A percentile compares a stretch with the other conserved stretches of the same genome.
Evolutionary conservation across 192 early-diverging fungal genomes (phyloP).

Genomic region (Coemansia sp.): DNA sequence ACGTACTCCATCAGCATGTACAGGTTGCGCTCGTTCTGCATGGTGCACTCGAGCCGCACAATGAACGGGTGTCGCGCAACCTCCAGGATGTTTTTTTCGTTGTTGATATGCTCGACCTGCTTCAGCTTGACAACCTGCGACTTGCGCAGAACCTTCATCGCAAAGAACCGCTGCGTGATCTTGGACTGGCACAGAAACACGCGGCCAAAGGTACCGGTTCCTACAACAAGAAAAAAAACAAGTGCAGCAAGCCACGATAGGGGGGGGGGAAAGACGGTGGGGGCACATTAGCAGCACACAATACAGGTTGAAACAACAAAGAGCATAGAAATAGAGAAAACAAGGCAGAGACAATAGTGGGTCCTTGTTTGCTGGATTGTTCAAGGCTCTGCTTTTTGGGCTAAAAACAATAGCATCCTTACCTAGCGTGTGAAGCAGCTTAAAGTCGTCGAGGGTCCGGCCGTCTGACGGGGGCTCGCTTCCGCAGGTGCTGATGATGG

Average conservation of each 20-base stretch:
- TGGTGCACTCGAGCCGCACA: slow-evolving; percentile 86
- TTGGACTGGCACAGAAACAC: slow-evolving; percentile 86
- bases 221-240: slow-evolving; percentile 49
- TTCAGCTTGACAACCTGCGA: slow-evolving; percentile 78
- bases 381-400: background rate
- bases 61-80: slow-evolving; percentile 79
- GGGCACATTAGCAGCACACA: no score
- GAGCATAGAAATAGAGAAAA: background rate
- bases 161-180: slow-evolving; percentile 69
- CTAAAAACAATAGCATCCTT: slow-evolving; percentile 11
- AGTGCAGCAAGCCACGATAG: slow-evolving; percentile 6
- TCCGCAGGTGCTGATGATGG: slow-evolving; percentile 12
- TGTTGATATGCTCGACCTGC: slow-evolving; percentile 85
- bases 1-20: slow-evolving; percentile 98
- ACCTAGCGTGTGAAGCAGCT: slow-evolving; percentile 54
- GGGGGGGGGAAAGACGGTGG: background rate
- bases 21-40: slow-evolving; percentile 90
- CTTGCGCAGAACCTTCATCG: slow-evolving; percentile 87
- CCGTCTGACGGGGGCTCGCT: slow-evolving; percentile 26
- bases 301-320: no score
- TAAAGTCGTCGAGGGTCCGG: slow-evolving; percentile 48
- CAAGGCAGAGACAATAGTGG: slow-evolving; percentile 7
- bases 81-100: slow-evolving; percentile 76
- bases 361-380: background rate
- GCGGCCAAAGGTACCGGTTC: slow-evolving; percentile 95